Percentiles rank a stretch among this genome's conserved stretches.
Conservation (phyloP, 441 rosid genomes). For the Euphorbia celastroides region DNA sequence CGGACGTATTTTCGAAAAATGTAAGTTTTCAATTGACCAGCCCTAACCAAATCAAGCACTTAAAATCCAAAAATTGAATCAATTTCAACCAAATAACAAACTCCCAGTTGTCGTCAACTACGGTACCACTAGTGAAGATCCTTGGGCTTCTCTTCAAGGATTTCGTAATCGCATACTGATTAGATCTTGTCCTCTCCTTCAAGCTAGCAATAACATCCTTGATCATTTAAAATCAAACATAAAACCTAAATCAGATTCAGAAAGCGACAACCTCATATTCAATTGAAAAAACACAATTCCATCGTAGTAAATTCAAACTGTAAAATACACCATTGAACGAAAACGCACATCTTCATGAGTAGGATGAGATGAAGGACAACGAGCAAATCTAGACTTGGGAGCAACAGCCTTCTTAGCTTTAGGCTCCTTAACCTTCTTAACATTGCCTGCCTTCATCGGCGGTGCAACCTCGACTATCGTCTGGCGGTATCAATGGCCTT, state of each 20-base stretch:
- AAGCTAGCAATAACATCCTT: constrained; percentile 64
- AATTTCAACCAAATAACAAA: too few relatives aligned
- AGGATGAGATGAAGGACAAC: constrained; percentile 49
- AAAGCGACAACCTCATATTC: neutral
- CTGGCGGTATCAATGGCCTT: too few relatives aligned
- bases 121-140: too few relatives aligned
- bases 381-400: constrained; percentile 35
- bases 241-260: constrained; percentile 12
- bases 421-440: constrained; percentile 48
- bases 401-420: constrained; percentile 50
- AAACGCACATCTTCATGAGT: constrained; percentile 60
- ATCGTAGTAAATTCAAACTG: neutral
- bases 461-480: constrained; percentile 28
- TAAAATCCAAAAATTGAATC: too few relatives aligned
- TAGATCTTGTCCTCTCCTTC: constrained; percentile 86
- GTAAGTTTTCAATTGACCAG: too few relatives aligned
- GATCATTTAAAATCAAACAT: constrained; percentile 55
- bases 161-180: constrained; percentile 84
- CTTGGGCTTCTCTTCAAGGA: constrained; percentile 78
- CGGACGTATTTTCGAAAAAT: too few relatives aligned
- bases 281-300: constrained; percentile 2
- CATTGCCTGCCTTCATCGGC: constrained; percentile 29
- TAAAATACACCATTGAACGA: neutral
- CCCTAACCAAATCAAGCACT: too few relatives aligned
- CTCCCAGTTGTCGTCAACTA: too few relatives aligned